These are phyloP conservation scores for Pseudoturritis turrita DNA, from an alignment of 345 rosid species.

Conservation along the genomic window DNA sequence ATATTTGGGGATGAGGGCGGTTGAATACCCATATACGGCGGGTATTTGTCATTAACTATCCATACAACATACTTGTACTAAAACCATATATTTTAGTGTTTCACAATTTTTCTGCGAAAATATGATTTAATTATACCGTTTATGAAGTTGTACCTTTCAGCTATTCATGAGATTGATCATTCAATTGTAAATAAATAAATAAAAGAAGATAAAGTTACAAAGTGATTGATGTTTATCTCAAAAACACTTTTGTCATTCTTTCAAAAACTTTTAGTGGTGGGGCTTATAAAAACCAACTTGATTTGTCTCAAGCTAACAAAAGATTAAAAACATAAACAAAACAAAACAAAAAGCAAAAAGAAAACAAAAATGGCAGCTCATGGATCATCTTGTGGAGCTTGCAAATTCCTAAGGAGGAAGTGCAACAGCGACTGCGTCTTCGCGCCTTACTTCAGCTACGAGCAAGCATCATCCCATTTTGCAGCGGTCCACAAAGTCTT, in stretches of 20 bases:
- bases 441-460: constrained; percentile 50
- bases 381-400: constrained; percentile 61
- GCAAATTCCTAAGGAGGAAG: constrained; percentile 57
- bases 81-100: neutral
- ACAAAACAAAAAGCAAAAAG: neutral
- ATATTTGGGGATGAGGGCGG: neutral
- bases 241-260: constrained; percentile 7
- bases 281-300: constrained; percentile 23
- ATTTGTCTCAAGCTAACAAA: constrained; percentile 10
- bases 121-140: neutral
- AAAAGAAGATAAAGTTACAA: neutral
- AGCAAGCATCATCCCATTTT: constrained; percentile 48
- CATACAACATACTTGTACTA: neutral
- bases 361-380: constrained; percentile 12
- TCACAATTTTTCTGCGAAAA: neutral
- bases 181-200: neutral
- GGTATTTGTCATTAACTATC: neutral
- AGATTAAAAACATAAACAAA: neutral
- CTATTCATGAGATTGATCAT: neutral
- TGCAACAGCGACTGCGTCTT: constrained; percentile 52
- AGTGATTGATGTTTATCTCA: constrained; percentile 22
- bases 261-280: constrained; percentile 9
- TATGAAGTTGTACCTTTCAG: neutral
- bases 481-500: constrained; percentile 64
- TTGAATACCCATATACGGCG: neutral